Base-by-base conservation (phyloP, 2,329 filamentous ascomycete genomes). In the Cercospora sojina region DNA sequence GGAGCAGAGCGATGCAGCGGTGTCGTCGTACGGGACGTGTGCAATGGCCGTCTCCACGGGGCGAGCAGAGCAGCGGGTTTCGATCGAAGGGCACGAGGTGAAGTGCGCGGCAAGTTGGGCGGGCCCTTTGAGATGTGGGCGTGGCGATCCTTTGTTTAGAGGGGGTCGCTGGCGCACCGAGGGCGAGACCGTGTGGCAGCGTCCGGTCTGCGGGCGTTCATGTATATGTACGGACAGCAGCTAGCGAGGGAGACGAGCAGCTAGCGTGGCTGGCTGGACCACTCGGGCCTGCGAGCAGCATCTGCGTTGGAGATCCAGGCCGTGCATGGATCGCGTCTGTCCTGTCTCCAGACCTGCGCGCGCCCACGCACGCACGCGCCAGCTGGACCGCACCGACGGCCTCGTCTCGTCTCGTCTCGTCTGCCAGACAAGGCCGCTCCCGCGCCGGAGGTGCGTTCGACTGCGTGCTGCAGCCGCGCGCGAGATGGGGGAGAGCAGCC, bases 61-160 rank as follows among this genome's bases (percentile, higher is more conserved):
- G 5, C 5, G 7, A n/a, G 51, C 12, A n/a, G 51, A 29, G 27
- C 25, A 23, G 23, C 16, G 51, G 31, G 51, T 56, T 56, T 56
- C 29, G 51, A n/a, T n/a, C n/a, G n/a, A n/a, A 16, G 16, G 35
- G 5, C 67, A 69, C 68, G 68, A 71, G 70, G 70, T 73, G 70
- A 73, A 69, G 71, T 73, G 61, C 16, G 47, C 60, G 70, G 65
- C 58, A 69, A 62, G 43, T 62, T 23, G 47, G 51, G 64, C 68
- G 64, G 66, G 68, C 67, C 66, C 70, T 75, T 76, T 73, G 73
- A 75, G 51, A n/a, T 67, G 73, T 73, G 76, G 75, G 73, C 77
- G 77, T 76, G 80, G 78, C 80, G 81, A 82, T 83, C 81, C 79
- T 80, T 81, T 82, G 80, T 82, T 81, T 67, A 59, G 53, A 82